A percentile compares a stretch with the other conserved stretches of the same genome.
These are phyloP conservation scores for Phytophthora quininea DNA, from an alignment of 352 stramenopile species.

Conservation along the genomic window DNA sequence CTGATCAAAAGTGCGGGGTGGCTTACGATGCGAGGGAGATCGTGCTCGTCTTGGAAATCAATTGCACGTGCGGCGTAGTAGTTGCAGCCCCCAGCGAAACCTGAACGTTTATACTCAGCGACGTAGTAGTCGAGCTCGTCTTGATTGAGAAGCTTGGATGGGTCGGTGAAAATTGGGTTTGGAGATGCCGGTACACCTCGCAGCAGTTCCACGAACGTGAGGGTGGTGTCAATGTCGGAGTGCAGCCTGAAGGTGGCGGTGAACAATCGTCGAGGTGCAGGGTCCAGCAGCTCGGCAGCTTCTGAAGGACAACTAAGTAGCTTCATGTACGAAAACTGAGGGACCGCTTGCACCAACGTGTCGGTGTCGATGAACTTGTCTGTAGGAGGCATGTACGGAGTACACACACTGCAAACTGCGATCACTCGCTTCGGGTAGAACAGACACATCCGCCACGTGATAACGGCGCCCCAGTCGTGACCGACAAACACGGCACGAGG, in stretches of 20 bases:
- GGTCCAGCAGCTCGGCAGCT: constrained; percentile 42
- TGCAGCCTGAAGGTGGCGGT: constrained; percentile 53
- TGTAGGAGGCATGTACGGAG: constrained; percentile 55
- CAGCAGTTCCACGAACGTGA: constrained; percentile 36
- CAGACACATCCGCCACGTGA: constrained; percentile 67
- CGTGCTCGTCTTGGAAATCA: constrained; percentile 58
- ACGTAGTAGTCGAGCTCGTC: constrained; percentile 65
- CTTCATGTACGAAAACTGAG: constrained; percentile 70
- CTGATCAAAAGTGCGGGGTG: constrained; percentile 63
- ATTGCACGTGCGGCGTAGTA: constrained; percentile 55
- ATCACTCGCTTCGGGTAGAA: constrained; percentile 63
- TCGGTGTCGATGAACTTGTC: constrained; percentile 49
- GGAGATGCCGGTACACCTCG: constrained; percentile 31
- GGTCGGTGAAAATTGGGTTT: constrained; percentile 37
- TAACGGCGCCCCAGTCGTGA: constrained; percentile 68
- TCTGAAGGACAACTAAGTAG: constrained; percentile 45
- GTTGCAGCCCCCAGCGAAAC: constrained; percentile 61
- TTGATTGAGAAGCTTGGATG: constrained; percentile 47
- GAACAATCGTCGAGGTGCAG: constrained; percentile 52
- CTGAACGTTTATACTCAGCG: constrained; percentile 45
- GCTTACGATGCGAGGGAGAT: constrained; percentile 38
- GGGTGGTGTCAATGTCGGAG: constrained; percentile 34
- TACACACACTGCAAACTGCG: constrained; percentile 60
- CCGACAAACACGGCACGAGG: constrained; percentile 70
- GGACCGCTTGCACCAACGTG: constrained; percentile 42